These are phyloP conservation scores for Pestalotiopsis sp. DNA, from an alignment of 2,329 filamentous ascomycete genomes.

Conservation along the genomic window DNA sequence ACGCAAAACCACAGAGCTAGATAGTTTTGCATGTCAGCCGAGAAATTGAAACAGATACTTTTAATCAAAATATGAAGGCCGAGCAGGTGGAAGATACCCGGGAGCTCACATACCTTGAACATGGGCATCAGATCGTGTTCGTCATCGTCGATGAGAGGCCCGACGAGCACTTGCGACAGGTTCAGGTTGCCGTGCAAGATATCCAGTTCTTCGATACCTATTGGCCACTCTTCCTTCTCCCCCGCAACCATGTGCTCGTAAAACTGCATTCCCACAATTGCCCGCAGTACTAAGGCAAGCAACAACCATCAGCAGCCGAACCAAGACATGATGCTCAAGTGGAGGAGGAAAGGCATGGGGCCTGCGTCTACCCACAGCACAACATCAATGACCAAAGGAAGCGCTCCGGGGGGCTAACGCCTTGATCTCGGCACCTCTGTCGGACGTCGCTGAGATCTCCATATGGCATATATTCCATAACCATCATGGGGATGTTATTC, in stretches of 20 bases:
- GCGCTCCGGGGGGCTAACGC: not conserved
- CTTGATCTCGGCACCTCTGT: not conserved
- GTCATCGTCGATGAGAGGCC: not conserved
- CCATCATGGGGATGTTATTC: not conserved
- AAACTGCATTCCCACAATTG: not conserved
- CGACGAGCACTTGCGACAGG: slow-evolving; percentile 7
- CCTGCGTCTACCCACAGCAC: not conserved
- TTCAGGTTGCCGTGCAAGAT: slow-evolving; percentile 1
- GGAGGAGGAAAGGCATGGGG: not conserved
- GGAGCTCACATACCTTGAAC: slow-evolving; percentile 1
- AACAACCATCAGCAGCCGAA: not conserved
- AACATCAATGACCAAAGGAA: slow-evolving; percentile 6
- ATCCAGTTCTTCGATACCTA: not conserved
- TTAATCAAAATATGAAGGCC: not conserved
- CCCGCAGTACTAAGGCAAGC: not conserved
- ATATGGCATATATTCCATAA: slow-evolving; percentile 4
- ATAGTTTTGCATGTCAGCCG: not conserved
- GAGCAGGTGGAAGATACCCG: too few species aligned
- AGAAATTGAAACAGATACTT: not conserved
- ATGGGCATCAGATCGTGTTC: slow-evolving; percentile 1
- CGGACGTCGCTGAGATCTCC: slow-evolving; percentile 5
- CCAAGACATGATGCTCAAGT: not conserved
- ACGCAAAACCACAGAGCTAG: not conserved
- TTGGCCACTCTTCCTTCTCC: not conserved
- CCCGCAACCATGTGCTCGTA: not conserved